Conservation (phyloP, 768 basidiomycete species). For the Amanita subjunquillea region DNA sequence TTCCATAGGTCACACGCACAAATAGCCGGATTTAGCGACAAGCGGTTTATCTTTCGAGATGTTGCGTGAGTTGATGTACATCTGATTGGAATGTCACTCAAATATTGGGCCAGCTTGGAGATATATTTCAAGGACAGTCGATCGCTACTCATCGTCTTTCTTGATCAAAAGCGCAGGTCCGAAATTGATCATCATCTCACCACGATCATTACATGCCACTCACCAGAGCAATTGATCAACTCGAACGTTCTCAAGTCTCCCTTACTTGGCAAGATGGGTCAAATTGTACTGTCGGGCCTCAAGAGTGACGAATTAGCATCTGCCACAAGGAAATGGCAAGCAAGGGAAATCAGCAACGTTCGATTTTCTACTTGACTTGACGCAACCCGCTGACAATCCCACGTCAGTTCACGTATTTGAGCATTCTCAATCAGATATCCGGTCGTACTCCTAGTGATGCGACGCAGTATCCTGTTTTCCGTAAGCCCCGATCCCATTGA, state of each 20-base stretch:
- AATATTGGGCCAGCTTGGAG: slow-evolving; percentile 48
- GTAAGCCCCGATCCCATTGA: slow-evolving; percentile 28
- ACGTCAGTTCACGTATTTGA: slow-evolving; percentile 75
- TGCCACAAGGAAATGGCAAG: slow-evolving; percentile 80
- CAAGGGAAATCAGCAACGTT: slow-evolving; percentile 87
- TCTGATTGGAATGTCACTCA: not conserved
- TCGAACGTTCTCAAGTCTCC: slow-evolving; percentile 47
- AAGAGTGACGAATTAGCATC: slow-evolving; percentile 51
- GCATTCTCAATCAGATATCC: slow-evolving; percentile 84
- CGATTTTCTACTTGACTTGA: slow-evolving; percentile 12
- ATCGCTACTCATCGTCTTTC: slow-evolving; percentile 76
- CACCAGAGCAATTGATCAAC: slow-evolving; percentile 30
- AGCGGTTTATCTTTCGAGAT: slow-evolving; percentile 83
- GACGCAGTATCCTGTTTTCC: slow-evolving; percentile 89
- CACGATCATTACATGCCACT: slow-evolving; percentile 31
- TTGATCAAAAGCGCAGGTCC: slow-evolving; percentile 54
- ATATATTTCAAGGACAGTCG: slow-evolving; percentile 91
- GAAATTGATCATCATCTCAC: slow-evolving; percentile 46
- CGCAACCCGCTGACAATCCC: not conserved
- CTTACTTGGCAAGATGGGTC: slow-evolving; percentile 40
- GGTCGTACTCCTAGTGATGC: slow-evolving; percentile 92
- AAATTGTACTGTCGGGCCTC: slow-evolving; percentile 39
- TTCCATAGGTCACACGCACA: slow-evolving; percentile 63
- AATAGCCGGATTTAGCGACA: slow-evolving; percentile 67
- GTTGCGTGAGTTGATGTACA: slow-evolving; percentile 57